These are phyloP conservation scores for Vicia faba DNA, from an alignment of 306 rosid species.

Conservation along the genomic window DNA sequence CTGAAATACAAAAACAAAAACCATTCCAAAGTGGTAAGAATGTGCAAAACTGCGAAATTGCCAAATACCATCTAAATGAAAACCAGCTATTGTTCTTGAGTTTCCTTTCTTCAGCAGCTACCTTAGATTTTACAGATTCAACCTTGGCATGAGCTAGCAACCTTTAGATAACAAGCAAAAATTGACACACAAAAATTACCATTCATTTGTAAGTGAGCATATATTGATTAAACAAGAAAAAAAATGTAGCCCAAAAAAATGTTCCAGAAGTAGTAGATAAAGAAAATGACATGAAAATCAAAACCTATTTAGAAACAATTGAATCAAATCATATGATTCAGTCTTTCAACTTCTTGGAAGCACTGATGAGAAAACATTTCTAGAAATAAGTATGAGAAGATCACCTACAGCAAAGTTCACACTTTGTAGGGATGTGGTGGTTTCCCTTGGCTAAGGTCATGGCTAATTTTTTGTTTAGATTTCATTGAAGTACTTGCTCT, in stretches of 20 bases:
- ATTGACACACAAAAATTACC: slow-evolving; percentile 19
- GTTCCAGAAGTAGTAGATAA: neutral
- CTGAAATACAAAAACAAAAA: slow-evolving; percentile 25
- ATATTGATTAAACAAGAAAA: neutral
- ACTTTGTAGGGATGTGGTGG: neutral
- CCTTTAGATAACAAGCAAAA: slow-evolving; percentile 51
- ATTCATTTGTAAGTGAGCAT: slow-evolving; percentile 18
- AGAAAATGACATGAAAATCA: neutral
- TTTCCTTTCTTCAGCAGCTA: slow-evolving; percentile 80
- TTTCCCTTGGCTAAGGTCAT: slow-evolving; percentile 1
- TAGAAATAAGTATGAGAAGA: slow-evolving; percentile 5
- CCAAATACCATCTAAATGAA: slow-evolving; percentile 74
- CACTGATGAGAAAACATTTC: slow-evolving; percentile 3
- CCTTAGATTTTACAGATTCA: slow-evolving; percentile 88
- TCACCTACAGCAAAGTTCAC: neutral
- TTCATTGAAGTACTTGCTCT: slow-evolving; percentile 2
- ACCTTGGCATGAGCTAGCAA: slow-evolving; percentile 97
- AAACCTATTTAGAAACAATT: slow-evolving; percentile 15
- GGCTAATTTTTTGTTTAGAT: neutral
- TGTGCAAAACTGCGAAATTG: slow-evolving; percentile 22
- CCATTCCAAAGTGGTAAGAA: slow-evolving; percentile 6
- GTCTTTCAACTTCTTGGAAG: slow-evolving; percentile 4
- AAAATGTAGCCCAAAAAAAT: neutral
- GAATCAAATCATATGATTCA: neutral
- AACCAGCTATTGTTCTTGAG: slow-evolving; percentile 82